phyloP scores from a whole-genome alignment of 1,139 yeast genomes.

The Nematodospora anomalae region DNA sequence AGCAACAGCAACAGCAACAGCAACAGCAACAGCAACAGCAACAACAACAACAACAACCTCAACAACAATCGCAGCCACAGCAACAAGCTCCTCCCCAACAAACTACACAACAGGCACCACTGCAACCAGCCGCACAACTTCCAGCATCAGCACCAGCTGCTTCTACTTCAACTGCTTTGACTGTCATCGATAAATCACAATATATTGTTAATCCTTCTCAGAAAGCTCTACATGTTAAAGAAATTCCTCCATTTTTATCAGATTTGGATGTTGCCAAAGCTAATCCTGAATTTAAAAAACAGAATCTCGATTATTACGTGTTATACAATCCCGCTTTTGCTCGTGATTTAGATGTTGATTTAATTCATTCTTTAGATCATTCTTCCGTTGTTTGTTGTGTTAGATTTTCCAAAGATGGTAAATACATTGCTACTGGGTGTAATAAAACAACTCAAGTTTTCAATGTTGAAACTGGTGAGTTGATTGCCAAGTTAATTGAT shows the following conservation, averaged over 20 bases:
- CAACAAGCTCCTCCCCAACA: conserved; percentile 19
- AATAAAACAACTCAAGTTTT: conserved; percentile 94
- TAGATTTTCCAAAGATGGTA: conserved; percentile 88
- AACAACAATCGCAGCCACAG: conserved; percentile 20
- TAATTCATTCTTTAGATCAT: conserved; percentile 88
- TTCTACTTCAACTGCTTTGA: conserved; percentile 37
- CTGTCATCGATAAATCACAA: conserved; percentile 43
- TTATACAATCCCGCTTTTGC: conserved; percentile 84
- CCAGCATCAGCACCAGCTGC: conserved; percentile 19
- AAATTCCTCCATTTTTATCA: conserved; percentile 77
- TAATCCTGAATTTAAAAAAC: conserved; percentile 77
- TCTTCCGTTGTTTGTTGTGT: conserved; percentile 96
- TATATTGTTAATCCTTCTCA: conserved; percentile 45
- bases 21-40: conserved; percentile 13
- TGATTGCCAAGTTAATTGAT: conserved; percentile 84
- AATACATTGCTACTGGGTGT: conserved; percentile 94
- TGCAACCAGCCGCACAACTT: conserved; percentile 18
- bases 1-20: conserved; percentile 8
- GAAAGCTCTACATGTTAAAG: conserved; percentile 61
- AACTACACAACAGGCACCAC: conserved; percentile 22
- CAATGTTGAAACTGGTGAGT: conserved; percentile 88
- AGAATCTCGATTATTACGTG: conserved; percentile 83
- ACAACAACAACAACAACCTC: conserved; percentile 11
- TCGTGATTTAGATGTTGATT: conserved; percentile 73
- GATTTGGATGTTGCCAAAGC: conserved; percentile 82